Evolutionary conservation across 2,329 filamentous ascomycete species (phyloP), one percentile per base, ranked within the genome.

Genomic region (Verticillium longisporum): DNA sequence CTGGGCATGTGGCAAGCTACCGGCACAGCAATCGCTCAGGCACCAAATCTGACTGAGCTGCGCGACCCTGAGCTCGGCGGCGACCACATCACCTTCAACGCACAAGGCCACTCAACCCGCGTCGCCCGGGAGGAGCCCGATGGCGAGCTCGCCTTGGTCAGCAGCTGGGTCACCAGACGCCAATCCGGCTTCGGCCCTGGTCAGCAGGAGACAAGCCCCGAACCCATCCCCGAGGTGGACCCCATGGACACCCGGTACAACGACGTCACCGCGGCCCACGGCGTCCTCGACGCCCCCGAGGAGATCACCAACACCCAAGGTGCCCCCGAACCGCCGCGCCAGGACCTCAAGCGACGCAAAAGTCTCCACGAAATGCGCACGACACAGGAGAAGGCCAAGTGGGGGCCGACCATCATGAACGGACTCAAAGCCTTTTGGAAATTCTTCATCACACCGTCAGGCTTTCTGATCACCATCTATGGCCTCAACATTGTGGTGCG

Each of bases 1-100:
- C 63, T 71, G 50, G 69, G 69, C 60, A 66, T 69, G 60, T 71
- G 69, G 69, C 69, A 71, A 63, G 69, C 69, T 57, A 65, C 69
- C 53, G 69, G 69, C 56, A 71, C 69, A 15, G 69, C 69, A 55
- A 69, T 71, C 56, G 69, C 69, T 14, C 69, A 71, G 54, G 69
- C 69, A 3, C 69, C 69, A 26, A 70, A 68, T 36, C 65, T 71
- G 36, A 66, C 66, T 0, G 69, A 71, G 61, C 66, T 71, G 6
- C 68, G 69, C 57, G 68, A 69, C 56, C 60, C 67, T 18, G 63
- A 68, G 18, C 66, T 64, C 1, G 69, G 69, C 55, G 69, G 66
- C 57, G 57, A 58, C 60, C 68, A 71, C 61, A 71, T 71, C 60
- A 61, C 61, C 2, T 71, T 71, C 65, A 70, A 66, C 55, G 60